Evolutionary conservation across 768 basidiomycete species (phyloP).

Genomic region (Lentinus brumalis): DNA sequence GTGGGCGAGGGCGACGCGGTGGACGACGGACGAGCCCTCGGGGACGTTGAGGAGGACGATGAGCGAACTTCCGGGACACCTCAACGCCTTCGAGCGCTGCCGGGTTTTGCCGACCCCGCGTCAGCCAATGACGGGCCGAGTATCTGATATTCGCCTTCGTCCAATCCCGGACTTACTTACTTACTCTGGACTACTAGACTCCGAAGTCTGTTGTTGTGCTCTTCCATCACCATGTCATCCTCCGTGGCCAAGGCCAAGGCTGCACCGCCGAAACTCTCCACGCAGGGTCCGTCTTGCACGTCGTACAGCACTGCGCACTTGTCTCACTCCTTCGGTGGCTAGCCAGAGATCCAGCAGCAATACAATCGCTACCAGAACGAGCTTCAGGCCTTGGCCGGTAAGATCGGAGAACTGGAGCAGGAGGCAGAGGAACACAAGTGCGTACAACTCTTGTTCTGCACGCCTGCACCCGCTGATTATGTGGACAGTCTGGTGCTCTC

Average conservation of each 20-base stretch:
- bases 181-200: too few relatives aligned
- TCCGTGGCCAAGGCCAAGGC: slow-evolving; percentile 63
- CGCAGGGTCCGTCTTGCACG: slow-evolving; percentile 62
- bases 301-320: too few relatives aligned
- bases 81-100: slow-evolving; percentile 24
- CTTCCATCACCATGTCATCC: slow-evolving; percentile 49
- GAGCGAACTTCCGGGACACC: slow-evolving; percentile 25
- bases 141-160: slow-evolving; percentile 24
- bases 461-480: background rate
- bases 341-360: slow-evolving; percentile 83
- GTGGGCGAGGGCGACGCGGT: slow-evolving; percentile 46
- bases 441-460: slow-evolving; percentile 31
- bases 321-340: slow-evolving; percentile 11
- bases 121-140: slow-evolving; percentile 48
- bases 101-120: slow-evolving; percentile 30
- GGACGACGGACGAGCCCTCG: slow-evolving; percentile 24
- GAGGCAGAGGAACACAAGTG: slow-evolving; percentile 96
- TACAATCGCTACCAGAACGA: slow-evolving; percentile 86
- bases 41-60: slow-evolving; percentile 25
- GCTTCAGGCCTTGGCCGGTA: slow-evolving; percentile 86
- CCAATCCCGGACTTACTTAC: background rate
- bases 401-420: slow-evolving; percentile 94
- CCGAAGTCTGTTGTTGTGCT: background rate
- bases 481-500: slow-evolving; percentile 75
- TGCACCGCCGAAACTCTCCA: slow-evolving; percentile 54